Base-by-base conservation (phyloP, 306 rosid species). In the Herpetospermum pedunculosum region DNA sequence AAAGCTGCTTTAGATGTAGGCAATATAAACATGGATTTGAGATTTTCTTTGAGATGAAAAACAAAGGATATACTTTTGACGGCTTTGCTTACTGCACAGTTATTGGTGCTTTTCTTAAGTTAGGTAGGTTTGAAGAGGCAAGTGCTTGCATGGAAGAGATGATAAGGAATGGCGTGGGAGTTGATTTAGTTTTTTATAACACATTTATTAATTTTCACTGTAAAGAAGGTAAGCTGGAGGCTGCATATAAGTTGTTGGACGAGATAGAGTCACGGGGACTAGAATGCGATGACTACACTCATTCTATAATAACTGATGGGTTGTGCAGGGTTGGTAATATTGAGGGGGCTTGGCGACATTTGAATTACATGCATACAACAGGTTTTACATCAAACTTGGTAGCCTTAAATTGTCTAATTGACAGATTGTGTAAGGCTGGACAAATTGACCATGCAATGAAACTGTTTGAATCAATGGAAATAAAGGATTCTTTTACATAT, bases 341-440 rank as follows among this genome's bases (percentile, higher is more conserved):
- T 28, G 81, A 8, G 4, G 83, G 77, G 30, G 97, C 98, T 34
- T 72, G 54, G 30, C 80, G 55, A 46, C 92, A 89, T 79, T 84
- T 92, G 80, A 65, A 75, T 21, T 76, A 85, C 57, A 86, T 93
- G 89, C 75, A 68, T 69, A 44, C 71, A 3, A 70, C 85, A 80
- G 93, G 96, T 16, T 82, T 87, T 57, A 75, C 77, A 8, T 85
- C 73, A 50, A 93, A 86, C 74, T 70, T 89, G 90, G 93, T 86
- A 32, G 94, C 97, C 8, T 26, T 72, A 29, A 90, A 90, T 70
- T 88, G 94, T 35, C 28, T 90, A 76, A 79, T 90, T 81, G 94
- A 93, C 83, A 87, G 92, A 40, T 79, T 89, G 80, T 80, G 98
- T 76, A 93, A 87, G 86, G 84, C 89, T 29, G 97, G 96, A 75